Evolutionary conservation across 208 protist species (phyloP), one percentile per base, ranked within the genome.

Genomic region (Wallacemonas sp.): DNA sequence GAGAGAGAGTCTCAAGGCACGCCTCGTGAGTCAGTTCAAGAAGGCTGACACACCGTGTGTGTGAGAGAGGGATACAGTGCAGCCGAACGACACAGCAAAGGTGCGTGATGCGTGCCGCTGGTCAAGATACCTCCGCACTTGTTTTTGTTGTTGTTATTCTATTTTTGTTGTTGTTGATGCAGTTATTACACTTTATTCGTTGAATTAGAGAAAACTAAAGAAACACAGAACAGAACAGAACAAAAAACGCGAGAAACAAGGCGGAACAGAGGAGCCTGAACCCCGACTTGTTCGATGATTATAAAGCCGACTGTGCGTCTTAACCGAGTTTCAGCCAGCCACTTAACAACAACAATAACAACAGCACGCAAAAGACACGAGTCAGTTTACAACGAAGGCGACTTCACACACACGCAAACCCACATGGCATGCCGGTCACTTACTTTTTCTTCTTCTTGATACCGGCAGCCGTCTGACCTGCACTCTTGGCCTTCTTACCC

Each of bases 401-500:
- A n/a, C n/a, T n/a, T n/a, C n/a, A n/a, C n/a, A n/a, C n/a, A n/a
- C n/a, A n/a, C n/a, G n/a, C n/a, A n/a, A n/a, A n/a, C n/a, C n/a
- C n/a, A n/a, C n/a, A n/a, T n/a, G n/a, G n/a, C n/a, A n/a, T n/a
- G n/a, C n/a, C n/a, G n/a, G n/a, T 63, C 16, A 14, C 57, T 60
- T 70, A 61, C 66, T 52, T 49, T n/a, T 17, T 29, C 44, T 65
- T 65, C 54, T 57, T 63, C 29, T 34, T 58, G 14, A 36, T 27
- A 23, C 17, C 41, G 12, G 34, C 14, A 19, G 9, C 44, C 0
- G 34, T 41, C 9, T 24, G 17, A n/a, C 57, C 72, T 24, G 24
- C 26, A 49, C 5, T 27, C 46, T 58, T 71, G 57, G 54, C 75
- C 19, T 23, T 24, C 39, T 69, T 74, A 54, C 54, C 63, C 43